Conservation (phyloP, 257 asterid genomes). For the Gynochthodes officinalis region DNA sequence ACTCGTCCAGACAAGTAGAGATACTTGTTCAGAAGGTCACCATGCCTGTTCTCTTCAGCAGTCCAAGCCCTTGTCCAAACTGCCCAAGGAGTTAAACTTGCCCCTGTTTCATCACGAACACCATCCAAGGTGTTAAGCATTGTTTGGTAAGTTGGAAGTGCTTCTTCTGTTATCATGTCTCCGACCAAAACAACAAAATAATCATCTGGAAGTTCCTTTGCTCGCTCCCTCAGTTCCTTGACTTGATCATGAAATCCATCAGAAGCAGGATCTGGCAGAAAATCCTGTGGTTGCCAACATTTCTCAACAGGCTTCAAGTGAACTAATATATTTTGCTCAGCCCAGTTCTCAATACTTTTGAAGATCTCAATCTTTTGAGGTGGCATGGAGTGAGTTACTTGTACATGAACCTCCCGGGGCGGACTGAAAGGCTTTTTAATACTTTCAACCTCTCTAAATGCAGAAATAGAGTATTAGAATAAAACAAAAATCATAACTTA, state of each 20-base stretch:
- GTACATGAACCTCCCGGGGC: constrained; percentile 64
- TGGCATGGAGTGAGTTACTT: constrained; percentile 80
- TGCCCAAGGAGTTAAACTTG: constrained; percentile 86
- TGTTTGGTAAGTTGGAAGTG: constrained; percentile 85
- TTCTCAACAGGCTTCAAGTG: constrained; percentile 85
- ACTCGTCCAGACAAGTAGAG: constrained; percentile 74
- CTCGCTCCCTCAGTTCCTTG: constrained; percentile 61
- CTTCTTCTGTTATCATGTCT: constrained; percentile 90
- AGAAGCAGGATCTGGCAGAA: constrained; percentile 77
- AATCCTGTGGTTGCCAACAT: constrained; percentile 88
- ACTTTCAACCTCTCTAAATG: constrained; percentile 47
- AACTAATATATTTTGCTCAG: constrained; percentile 52
- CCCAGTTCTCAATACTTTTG: constrained; percentile 65
- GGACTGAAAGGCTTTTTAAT: constrained; percentile 54
- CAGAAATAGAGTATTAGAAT: constrained; percentile 6
- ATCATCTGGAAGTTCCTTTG: constrained; percentile 76
- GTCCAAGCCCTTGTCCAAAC: constrained; percentile 88
- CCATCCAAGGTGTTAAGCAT: constrained; percentile 86
- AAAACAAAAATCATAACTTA: not conserved
- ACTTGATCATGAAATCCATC: constrained; percentile 71
- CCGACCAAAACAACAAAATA: constrained; percentile 74
- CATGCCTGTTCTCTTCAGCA: constrained; percentile 85
- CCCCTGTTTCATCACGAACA: constrained; percentile 83
- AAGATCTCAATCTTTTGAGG: constrained; percentile 74
- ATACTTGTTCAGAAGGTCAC: constrained; percentile 82